Percentiles rank a stretch among this genome's conserved stretches.
Conservation (phyloP, 73 alveolate genomes). For the Paramecium tetraurelia region DNA sequence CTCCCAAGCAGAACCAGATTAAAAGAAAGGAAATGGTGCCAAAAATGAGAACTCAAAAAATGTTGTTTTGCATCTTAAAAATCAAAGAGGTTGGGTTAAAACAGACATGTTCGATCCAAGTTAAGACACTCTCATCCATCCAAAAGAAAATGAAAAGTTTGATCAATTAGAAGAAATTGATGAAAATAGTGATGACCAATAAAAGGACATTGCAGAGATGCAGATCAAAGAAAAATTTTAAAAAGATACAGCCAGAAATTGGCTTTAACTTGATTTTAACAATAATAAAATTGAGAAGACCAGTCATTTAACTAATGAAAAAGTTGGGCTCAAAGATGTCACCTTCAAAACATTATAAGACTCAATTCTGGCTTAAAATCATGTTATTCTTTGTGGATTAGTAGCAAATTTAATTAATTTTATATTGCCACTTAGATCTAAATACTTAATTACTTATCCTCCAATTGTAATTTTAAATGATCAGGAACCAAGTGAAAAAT, state of each 20-base stretch:
- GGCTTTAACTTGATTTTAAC: constrained; percentile 65
- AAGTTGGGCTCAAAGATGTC: constrained; percentile 83
- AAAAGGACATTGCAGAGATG: constrained; percentile 62
- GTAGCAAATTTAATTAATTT: constrained; percentile 90
- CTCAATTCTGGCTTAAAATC: constrained; percentile 89
- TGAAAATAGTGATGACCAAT: constrained; percentile 69
- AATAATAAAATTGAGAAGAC: constrained; percentile 46
- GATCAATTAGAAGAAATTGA: constrained; percentile 54
- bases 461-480: constrained; percentile 90
- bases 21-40: not conserved
- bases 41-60: not conserved
- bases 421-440: constrained; percentile 91
- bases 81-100: not conserved
- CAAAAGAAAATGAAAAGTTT: not conserved
- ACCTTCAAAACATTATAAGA: constrained; percentile 86
- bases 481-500: constrained; percentile 85
- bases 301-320: constrained; percentile 81
- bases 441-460: constrained; percentile 82
- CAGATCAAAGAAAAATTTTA: constrained; percentile 63
- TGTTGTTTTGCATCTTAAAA: not conserved
- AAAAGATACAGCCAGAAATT: constrained; percentile 10
- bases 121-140: not conserved
- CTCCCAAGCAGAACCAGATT: not conserved
- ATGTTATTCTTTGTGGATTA: constrained; percentile 92
- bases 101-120: not conserved